Evolutionary conservation across 441 rosid genomes (phyloP), one percentile per base, ranked within the genome.

Genomic region (Bruguiera hainesii): DNA sequence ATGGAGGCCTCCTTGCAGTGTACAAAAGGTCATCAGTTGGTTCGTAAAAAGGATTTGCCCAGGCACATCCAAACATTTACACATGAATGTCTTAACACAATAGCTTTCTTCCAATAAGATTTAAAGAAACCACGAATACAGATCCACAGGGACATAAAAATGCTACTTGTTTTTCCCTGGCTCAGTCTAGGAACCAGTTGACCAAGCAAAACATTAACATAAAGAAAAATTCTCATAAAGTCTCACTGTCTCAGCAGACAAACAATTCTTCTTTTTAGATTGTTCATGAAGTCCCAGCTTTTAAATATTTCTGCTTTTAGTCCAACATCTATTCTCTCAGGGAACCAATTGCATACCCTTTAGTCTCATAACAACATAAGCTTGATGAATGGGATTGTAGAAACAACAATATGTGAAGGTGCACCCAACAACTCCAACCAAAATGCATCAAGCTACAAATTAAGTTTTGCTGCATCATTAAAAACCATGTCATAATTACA

Each of bases 231-330:
- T 13, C 13, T 42, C 16, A 11, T 4, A 39, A 11, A 8, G 5
- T 42, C 48, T 42, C 48, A 11, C 48, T 42, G 48, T 2, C 48
- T 3, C 48, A 37, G 15, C 46, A 11, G 15, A 9, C 46, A 37
- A 37, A 11, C 15, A 37, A 37, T 37, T 37, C 25, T 30, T 49
- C 59, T 8, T 7, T 1, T 20, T 33, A 6, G 31, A 4, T 28
- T n/a, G 15, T 33, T 51, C 50, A 60, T 60, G 33, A 26, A 69
- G 55, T 35, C 55, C 16, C 46, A 50, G 20, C 53, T 50, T 51
- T 16, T 7, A 31, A 6, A 25, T 20, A 39, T 60, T 61, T 51
- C 39, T 35, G 56, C 25, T 26, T 25, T 50, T 51, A 5, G 56
- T 50, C 13, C 26, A 20, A 20, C 23, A 31, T 33, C 65, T 25